Evolutionary conservation across 1,284 basidiomycete species (phyloP), one percentile per base, ranked within the genome.

Genomic region (Sanghuangporus baumii): DNA sequence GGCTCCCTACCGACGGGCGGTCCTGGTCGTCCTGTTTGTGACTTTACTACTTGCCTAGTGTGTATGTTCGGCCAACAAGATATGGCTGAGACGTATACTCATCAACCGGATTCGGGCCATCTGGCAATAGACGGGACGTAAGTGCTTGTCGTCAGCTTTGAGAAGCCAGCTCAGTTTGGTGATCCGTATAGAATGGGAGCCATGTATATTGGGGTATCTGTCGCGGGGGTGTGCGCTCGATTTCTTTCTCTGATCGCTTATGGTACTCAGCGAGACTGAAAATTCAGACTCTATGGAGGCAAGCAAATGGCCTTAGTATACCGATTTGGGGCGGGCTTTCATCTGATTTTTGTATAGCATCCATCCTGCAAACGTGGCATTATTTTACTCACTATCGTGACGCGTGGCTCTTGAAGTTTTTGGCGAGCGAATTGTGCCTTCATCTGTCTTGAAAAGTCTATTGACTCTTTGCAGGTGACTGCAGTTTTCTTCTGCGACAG

Each of bases 401-500:
- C 58, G 16, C 20, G 1, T 60, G 58, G 58, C 40, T 23, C 38
- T 26, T 60, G 47, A 60, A 60, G 50, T 12, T 54, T 31, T 40
- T 60, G 58, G 52, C 34, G 31, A 54, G 58, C 40, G 37, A 52
- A 60, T 11, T 37, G 7, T 52, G 12, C 34, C 16, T 40, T 38
- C n/a, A n/a, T 23, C 58, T 9, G 26, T 11, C 31, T 34, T 6
- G 16, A 52, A 38, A 36, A 36, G 34, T 41, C 36, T 46, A n/a
- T 18, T 6, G 18, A 52, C 37, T 50, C 8, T 9, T 12, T n/a
- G 6, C 20, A 60, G 58, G 58, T 60, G 20, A 34, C 48, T 9
- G 47, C 48, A n/a, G 58, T 60, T 31, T 60, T 60, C 50, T 38
- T 52, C n/a, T 60, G 23, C 20, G 58, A 60, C 48, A 52, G 48